phyloP scores from a whole-genome alignment of 2,329 filamentous ascomycete species.

The Monilinia fructigena region DNA sequence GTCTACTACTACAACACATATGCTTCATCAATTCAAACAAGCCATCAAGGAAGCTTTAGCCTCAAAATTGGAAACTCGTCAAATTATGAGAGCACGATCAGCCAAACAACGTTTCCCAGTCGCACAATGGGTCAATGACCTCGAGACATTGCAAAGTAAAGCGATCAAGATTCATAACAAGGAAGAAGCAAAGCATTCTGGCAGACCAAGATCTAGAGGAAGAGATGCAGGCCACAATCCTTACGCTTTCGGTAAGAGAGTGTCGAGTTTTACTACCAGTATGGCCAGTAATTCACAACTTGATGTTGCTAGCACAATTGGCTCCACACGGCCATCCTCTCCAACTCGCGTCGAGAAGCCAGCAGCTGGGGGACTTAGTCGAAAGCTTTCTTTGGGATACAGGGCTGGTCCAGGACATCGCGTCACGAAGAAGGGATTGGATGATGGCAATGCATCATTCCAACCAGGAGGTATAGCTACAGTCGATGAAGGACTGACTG shows the following conservation, averaged over 20 bases:
- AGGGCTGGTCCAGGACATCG: conserved; percentile 23
- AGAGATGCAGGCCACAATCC: conserved; percentile 4
- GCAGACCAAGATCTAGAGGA: conserved; percentile 24
- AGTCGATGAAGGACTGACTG: conserved; percentile 19
- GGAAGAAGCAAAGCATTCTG: conserved; percentile 19
- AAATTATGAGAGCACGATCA: conserved; percentile 63
- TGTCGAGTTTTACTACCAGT: conserved; percentile 20
- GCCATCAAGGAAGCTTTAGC: conserved; percentile 61
- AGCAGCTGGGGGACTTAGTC: conserved; percentile 17
- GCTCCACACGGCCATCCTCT: conserved; percentile 10
- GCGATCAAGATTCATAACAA: conserved; percentile 48
- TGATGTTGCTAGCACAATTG: conserved; percentile 21
- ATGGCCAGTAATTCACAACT: conserved; percentile 22
- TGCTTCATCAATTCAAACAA: conserved; percentile 63
- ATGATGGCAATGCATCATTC: background rate
- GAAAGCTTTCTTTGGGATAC: conserved; percentile 23
- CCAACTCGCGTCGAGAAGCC: conserved; percentile 15
- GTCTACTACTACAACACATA: conserved; percentile 60
- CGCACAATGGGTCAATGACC: conserved; percentile 63
- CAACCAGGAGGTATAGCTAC: background rate
- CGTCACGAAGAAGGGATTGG: conserved; percentile 3
- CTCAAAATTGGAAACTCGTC: conserved; percentile 55
- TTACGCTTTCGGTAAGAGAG: conserved; percentile 13
- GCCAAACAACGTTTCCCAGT: conserved; percentile 67
- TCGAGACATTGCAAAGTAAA: conserved; percentile 60